A percentile compares a stretch with the other conserved stretches of the same genome.
phyloP scores from a whole-genome alignment of 108 stramenopile species.

The Skeletonema grethae region DNA sequence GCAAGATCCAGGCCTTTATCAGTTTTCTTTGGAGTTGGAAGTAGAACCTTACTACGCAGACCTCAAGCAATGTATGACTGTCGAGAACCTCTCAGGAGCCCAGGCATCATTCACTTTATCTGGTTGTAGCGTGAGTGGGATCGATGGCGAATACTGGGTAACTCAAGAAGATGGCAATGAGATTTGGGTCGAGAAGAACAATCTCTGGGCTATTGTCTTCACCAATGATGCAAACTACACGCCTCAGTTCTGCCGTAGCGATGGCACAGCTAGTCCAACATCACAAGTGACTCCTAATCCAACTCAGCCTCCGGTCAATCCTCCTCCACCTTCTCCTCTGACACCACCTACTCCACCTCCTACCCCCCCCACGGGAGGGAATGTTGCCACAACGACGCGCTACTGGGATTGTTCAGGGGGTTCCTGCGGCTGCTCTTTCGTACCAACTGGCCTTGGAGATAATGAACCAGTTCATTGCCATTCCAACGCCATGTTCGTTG shows the following conservation, averaged over 20 bases:
- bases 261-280: background rate
- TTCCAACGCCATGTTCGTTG: constrained; percentile 55
- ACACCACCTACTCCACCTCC: constrained; percentile 16
- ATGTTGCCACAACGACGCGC: constrained; percentile 33
- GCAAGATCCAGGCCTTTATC: constrained; percentile 19
- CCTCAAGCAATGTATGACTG: constrained; percentile 22
- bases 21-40: constrained; percentile 21
- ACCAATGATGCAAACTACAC: constrained; percentile 27
- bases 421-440: constrained; percentile 32
- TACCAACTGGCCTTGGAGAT: constrained; percentile 13
- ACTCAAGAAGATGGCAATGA: constrained; percentile 26
- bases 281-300: constrained; percentile 3
- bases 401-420: constrained; percentile 52
- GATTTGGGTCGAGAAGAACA: constrained; percentile 35
- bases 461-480: constrained; percentile 29
- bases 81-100: background rate
- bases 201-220: constrained; percentile 24
- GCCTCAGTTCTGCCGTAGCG: constrained; percentile 23
- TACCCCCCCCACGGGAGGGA: constrained; percentile 21
- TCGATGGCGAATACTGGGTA: constrained; percentile 39
- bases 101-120: constrained; percentile 18
- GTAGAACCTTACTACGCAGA: constrained; percentile 27
- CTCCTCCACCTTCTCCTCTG: background rate
- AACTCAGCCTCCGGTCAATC: background rate
- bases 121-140: constrained; percentile 25